Base-by-base conservation (phyloP, 1,139 yeast genomes). In the Kodamaea sp. region DNA sequence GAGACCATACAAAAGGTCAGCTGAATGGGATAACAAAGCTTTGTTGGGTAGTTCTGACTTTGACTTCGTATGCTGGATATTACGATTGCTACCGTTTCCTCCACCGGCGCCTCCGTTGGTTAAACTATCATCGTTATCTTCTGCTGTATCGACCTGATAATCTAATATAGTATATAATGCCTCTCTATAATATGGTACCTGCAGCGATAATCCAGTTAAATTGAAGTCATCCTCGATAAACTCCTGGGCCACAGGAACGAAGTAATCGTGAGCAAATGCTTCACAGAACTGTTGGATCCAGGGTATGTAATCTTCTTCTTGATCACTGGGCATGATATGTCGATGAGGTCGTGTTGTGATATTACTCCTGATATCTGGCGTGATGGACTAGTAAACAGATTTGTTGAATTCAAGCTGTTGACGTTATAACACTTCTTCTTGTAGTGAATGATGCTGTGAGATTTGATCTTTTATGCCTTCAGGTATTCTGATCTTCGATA, bases 161-260 rank as follows among this genome's bases (percentile, higher is more conserved):
- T 71, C 77, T 44, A 92, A 68, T 41, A 92, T 89, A 48, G 94
- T 76, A 60, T 90, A 96, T 44, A 92, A 66, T 4, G 97, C 97
- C 57, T 89, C 96, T 55, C 92, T 72, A 61, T 90, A 92, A 57
- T 83, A 86, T 7, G 97, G 96, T 4, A 92, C 96, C 44, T 85
- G 80, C 51, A 81, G 77, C 19, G 86, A 76, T 38, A 92, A 72
- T 2, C 97, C 97, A 1, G 97, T 90, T 50, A 92, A 71, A 55
- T 92, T 92, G 70, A 92, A 92, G 51, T 92, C 97, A 60, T 92
- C 99, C 52, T 90, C 97, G 45, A 92, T 88, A 57, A 89, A 92
- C 34, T 89, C 97, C 38, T 87, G 92, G 1, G 90, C 76, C 13
- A 92, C 96, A 43, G 92, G 95, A 24, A 92, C 95, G 60, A 89